Conservation (phyloP, 1,284 basidiomycete genomes). For the Cutaneotrichosporon cavernicola region DNA sequence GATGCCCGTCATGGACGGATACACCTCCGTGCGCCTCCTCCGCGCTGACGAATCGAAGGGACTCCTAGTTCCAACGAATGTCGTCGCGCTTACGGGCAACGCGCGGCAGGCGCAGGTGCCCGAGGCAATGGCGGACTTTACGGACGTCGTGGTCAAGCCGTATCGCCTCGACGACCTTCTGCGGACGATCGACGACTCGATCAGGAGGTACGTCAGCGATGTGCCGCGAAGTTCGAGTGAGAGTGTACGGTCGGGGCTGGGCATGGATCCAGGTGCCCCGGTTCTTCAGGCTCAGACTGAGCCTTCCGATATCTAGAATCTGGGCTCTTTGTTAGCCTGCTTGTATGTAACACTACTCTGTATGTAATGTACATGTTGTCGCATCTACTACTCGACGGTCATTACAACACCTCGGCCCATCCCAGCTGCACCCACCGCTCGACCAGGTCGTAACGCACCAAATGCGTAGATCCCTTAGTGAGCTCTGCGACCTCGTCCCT, state of each 20-base stretch:
- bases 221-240: background rate
- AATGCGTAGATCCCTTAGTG: conserved; percentile 49
- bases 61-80: background rate
- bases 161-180: conserved; percentile 42
- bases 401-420: conserved; percentile 46
- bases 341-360: background rate
- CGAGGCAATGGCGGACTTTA: conserved; percentile 36
- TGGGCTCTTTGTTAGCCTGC: conserved; percentile 8
- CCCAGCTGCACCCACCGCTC: conserved; percentile 50
- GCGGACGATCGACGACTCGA: conserved; percentile 36
- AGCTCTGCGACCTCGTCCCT: conserved; percentile 49
- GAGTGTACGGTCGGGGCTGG: background rate
- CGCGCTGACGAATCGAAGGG: conserved; percentile 22
- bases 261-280: too few relatives aligned
- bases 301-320: background rate
- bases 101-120: conserved; percentile 25
- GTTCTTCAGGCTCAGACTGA: background rate
- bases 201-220: background rate
- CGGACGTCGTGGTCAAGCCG: conserved; percentile 45
- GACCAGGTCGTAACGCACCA: conserved; percentile 50
- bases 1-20: conserved; percentile 44
- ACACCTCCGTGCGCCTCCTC: conserved; percentile 20
- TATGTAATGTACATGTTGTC: background rate
- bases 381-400: background rate
- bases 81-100: conserved; percentile 31